Evolutionary conservation across 2,329 filamentous ascomycete species (phyloP), one percentile per base, ranked within the genome.

Genomic region (Pseudogymnoascus sp.): DNA sequence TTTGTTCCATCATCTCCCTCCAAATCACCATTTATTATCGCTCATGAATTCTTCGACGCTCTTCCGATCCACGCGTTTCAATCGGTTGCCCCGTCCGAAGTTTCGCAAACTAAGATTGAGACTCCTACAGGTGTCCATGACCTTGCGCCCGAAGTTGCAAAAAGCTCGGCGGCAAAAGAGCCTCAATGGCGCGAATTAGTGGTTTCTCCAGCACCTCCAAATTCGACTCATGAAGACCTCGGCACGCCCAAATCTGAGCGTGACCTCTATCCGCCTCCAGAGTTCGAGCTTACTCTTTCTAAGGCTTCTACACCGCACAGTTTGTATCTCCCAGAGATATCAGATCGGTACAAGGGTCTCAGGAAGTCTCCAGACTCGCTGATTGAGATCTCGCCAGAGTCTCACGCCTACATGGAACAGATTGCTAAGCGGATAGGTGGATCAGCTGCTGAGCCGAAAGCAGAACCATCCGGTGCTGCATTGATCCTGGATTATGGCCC

Each of bases 1-100:
- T 63, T 68, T 25, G 64, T 68, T 56, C 64, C 63, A 60, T 65
- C 63, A 56, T 86, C 84, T 65, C 77, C 85, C 21, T 81, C 83
- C 65, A 90, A 89, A 72, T 90, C 87, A 21, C 93, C 95, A 0
- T 96, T 97, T 75, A 96, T 99, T 65, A 85, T 97, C 59, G 95
- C 95, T 3, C 95, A 99, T 74, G 95, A 99, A 74, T 97, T 99
- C 80, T 99, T 99, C 77, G 95, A 99, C 70, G 95, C 95, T 2
- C 86, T 99, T 0, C 95, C 95, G 36, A 97, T 99, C 69, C 93
- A 99, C 75, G 88, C 91, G 65, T 99, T 99, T 74, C 89, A 97
- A 75, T 88, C 90, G 12, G 82, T 93, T 60, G 74, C 82, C 49
- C 53, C 73, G 72, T 49, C 71, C 69, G 34, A 25, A 16, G 21